Percentiles rank a stretch among this genome's conserved stretches.
Evolutionary conservation across 768 basidiomycete genomes (phyloP).

Genomic region (Lactarius evosmus): DNA sequence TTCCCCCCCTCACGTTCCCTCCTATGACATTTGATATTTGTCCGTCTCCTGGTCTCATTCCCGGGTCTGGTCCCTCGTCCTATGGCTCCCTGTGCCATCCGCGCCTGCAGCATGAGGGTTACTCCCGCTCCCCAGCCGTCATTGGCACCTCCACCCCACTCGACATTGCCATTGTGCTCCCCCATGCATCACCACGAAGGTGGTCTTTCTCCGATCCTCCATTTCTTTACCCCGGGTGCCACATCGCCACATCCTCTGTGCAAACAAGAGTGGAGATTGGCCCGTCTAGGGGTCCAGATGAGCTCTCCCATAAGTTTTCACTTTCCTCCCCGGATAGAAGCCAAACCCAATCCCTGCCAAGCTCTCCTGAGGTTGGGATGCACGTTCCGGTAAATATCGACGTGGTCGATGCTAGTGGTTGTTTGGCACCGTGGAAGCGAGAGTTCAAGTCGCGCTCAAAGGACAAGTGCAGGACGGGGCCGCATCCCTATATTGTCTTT

Average conservation of each 20-base stretch:
- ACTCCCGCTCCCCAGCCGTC: not conserved
- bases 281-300: conserved; percentile 45
- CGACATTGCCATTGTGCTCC: not conserved
- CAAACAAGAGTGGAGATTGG: conserved; percentile 47
- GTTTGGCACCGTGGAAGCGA: conserved; percentile 45
- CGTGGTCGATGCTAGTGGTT: conserved; percentile 35
- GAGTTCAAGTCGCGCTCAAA: conserved; percentile 35
- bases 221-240: not conserved
- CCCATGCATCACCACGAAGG: conserved; percentile 1
- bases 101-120: conserved; percentile 3
- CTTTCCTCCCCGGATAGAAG: conserved; percentile 39
- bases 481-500: conserved; percentile 16
- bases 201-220: conserved; percentile 18
- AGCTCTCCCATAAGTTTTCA: conserved; percentile 55
- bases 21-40: conserved; percentile 47
- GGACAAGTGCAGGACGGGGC: conserved; percentile 28
- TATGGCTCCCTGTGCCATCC: conserved; percentile 29
- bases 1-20: conserved; percentile 64
- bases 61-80: conserved; percentile 37
- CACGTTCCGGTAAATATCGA: conserved; percentile 21
- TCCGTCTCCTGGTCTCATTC: conserved; percentile 37
- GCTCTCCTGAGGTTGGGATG: conserved; percentile 14
- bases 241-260: conserved; percentile 4
- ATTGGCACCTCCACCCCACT: not conserved
- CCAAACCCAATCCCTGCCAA: conserved; percentile 26